These are phyloP conservation scores for Capsicum pubescens DNA, from an alignment of 257 asterid species.

Conservation along the genomic window DNA sequence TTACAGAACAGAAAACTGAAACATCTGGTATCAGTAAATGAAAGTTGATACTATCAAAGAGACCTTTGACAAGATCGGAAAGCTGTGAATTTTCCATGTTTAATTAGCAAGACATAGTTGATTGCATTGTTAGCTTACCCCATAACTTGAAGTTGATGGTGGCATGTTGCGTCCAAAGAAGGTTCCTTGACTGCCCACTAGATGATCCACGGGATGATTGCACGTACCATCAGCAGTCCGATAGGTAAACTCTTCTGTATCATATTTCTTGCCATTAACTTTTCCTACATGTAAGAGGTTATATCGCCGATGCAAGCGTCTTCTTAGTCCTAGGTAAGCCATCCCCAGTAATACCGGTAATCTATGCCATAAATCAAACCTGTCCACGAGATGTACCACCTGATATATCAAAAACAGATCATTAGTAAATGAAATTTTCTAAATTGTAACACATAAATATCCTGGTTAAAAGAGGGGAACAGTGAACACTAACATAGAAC, in stretches of 20 bases:
- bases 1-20: constrained; percentile 1
- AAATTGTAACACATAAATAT: not conserved
- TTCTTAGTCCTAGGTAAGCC: constrained; percentile 50
- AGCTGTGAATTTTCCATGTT: not conserved
- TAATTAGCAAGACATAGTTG: constrained; percentile 30
- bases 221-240: constrained; percentile 55
- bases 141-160: constrained; percentile 36
- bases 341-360: constrained; percentile 63
- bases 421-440: not conserved
- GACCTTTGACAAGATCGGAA: not conserved
- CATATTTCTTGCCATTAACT: constrained; percentile 39
- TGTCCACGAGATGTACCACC: constrained; percentile 51
- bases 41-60: not conserved
- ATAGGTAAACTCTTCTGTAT: constrained; percentile 47
- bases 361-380: constrained; percentile 54
- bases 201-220: constrained; percentile 49
- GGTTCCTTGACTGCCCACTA: constrained; percentile 47
- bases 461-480: not conserved
- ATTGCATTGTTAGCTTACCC: not conserved
- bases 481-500: constrained; percentile 42
- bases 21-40: not conserved
- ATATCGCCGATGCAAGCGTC: constrained; percentile 58
- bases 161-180: constrained; percentile 69
- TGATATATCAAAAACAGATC: not conserved
- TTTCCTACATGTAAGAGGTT: constrained; percentile 59